Evolutionary conservation across 106 monocot species (phyloP), one percentile per base, ranked within the genome.

Genomic region (Allium sativum): DNA sequence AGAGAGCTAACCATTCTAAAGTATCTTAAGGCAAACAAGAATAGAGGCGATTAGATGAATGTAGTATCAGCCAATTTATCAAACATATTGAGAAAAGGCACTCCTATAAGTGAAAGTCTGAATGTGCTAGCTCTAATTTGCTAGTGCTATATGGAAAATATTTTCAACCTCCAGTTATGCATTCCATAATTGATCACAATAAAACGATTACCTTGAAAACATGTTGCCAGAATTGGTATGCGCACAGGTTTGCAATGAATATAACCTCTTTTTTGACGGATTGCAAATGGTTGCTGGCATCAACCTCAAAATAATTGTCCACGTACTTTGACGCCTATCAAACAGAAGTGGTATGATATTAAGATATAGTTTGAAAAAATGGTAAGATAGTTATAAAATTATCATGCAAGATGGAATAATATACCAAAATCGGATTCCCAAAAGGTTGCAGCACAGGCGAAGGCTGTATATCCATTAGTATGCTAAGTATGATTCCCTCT

Each of bases 211-310:
- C 90, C 91, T 86, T 92, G 51, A 92, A 86, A 15, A 76, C 59
- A 59, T 70, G 75, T 58, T 92, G 75, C 91, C 91, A 92, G 47
- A 92, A 92, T 57, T 83, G 83, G 70, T 75, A 86, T 7, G 91
- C 86, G 64, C 91, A 86, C 40, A 92, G 65, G 45, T 92, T 92
- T 55, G 66, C 91, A 65, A 86, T 78, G 21, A 75, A 66, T 44
- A 74, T 42, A 46, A 44, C 65, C 71, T 92, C 91, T 62, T 83
- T 92, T 69, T 81, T 92, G 12, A 73, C 75, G 46, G 66, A 55
- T 43, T 61, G 69, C 14, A 70, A 44, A 52, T 22, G 20, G 22
- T 42, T 21, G 7, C 19, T 41, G 21, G 11, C 68, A 9, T 50
- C 55, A 21, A 63, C 73, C 65, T 65, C 73, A 72, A 80, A 83